phyloP scores from a whole-genome alignment of 2,329 filamentous ascomycete genomes.

The Colletotrichum euphorbiae region DNA sequence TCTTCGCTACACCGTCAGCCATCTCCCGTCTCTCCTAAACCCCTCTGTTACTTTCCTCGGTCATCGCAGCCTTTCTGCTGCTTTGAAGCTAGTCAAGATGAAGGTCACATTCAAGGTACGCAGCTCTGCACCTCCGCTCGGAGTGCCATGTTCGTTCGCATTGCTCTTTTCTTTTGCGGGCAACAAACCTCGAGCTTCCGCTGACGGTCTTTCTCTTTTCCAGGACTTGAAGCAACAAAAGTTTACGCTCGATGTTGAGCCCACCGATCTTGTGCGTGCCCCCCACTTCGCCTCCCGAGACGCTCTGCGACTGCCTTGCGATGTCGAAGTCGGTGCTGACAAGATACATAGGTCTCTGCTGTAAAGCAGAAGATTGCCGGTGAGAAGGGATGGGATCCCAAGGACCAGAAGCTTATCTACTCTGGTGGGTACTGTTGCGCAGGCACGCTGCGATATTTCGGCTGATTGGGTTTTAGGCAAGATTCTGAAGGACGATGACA shows the following conservation, averaged over 20 bases:
- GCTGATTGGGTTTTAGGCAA: constrained; percentile 73
- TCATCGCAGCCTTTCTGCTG: constrained; percentile 47
- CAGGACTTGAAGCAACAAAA: constrained; percentile 99
- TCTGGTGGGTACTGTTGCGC: constrained; percentile 73
- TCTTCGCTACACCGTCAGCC: neutral
- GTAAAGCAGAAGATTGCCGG: constrained; percentile 93
- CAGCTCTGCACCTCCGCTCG: constrained; percentile 29
- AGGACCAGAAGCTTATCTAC: constrained; percentile 96
- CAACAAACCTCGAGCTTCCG: constrained; percentile 19
- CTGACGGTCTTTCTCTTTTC: constrained; percentile 25
- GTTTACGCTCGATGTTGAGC: constrained; percentile 95
- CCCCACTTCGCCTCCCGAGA: constrained; percentile 43
- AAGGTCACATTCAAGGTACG: constrained; percentile 76
- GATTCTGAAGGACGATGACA: constrained; percentile 97
- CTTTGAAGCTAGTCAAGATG: constrained; percentile 63
- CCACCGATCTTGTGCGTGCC: constrained; percentile 84
- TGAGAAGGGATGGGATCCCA: constrained; percentile 94
- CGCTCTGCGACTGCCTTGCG: constrained; percentile 34
- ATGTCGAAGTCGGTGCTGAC: constrained; percentile 42
- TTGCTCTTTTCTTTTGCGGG: neutral
- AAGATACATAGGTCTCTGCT: constrained; percentile 75
- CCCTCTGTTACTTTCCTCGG: neutral
- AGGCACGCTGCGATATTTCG: neutral
- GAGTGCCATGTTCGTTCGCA: neutral
- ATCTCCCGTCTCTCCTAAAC: neutral